Conservation (phyloP, 2,329 filamentous ascomycete genomes). For the Lanzia echinophila region DNA sequence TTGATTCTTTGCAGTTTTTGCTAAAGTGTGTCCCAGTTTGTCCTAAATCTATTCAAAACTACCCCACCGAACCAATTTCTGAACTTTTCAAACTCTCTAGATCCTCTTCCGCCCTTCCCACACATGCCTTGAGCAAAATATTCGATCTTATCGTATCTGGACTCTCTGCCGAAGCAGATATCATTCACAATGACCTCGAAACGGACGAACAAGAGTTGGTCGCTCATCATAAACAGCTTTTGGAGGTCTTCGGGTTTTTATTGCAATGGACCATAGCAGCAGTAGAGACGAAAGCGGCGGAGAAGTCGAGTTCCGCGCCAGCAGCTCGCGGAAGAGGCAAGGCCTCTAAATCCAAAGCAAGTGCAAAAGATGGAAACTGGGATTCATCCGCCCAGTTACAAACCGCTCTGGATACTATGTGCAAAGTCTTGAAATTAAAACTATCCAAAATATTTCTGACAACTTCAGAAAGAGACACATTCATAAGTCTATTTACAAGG, state of each 20-base stretch:
- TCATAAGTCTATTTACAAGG: slow-evolving; percentile 83
- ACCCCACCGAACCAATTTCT: slow-evolving; percentile 46
- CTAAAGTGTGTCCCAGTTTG: slow-evolving; percentile 79
- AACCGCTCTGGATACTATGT: slow-evolving; percentile 85
- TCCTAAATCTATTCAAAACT: slow-evolving; percentile 31
- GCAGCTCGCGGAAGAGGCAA: slow-evolving; percentile 67
- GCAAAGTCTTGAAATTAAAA: slow-evolving; percentile 90
- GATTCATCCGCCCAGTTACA: slow-evolving; percentile 86
- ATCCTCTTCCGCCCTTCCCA: slow-evolving; percentile 71
- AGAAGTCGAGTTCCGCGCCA: slow-evolving; percentile 71
- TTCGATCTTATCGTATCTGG: slow-evolving; percentile 86
- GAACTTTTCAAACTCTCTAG: slow-evolving; percentile 62
- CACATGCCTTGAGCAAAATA: slow-evolving; percentile 81
- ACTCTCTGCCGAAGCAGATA: slow-evolving; percentile 76
- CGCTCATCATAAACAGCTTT: slow-evolving; percentile 78
- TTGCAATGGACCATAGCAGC: slow-evolving; percentile 92
- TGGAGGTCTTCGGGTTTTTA: slow-evolving; percentile 91
- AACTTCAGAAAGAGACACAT: slow-evolving; percentile 92
- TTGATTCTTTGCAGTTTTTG: slow-evolving; percentile 92
- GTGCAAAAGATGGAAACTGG: slow-evolving; percentile 61
- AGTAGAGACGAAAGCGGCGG: slow-evolving; percentile 88
- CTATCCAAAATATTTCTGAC: slow-evolving; percentile 90
- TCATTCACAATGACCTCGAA: slow-evolving; percentile 79
- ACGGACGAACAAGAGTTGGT: slow-evolving; percentile 84
- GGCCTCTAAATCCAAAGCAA: slow-evolving; percentile 67